Evolutionary conservation across 768 basidiomycete genomes (phyloP), one percentile per base, ranked within the genome.

Genomic region (Amyloporia xantha): DNA sequence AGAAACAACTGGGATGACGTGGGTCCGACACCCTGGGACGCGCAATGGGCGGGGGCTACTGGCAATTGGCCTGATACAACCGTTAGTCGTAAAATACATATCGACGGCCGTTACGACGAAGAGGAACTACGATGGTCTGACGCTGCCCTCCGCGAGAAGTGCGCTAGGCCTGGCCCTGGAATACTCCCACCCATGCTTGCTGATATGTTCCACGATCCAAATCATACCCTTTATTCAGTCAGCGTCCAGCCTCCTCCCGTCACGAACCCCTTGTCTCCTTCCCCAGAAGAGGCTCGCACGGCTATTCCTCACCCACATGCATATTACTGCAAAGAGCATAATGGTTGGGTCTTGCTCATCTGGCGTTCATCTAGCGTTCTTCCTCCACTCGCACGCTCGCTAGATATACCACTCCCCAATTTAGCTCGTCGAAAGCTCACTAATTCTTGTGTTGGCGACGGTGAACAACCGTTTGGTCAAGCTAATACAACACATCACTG

Each of bases 231-330:
- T 23, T 86, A 77, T 65, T 79, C 76, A 7, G 79, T 89, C 26
- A 76, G 68, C 51, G 71, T 67, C 21, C 69, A 72, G 33, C 68
- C 68, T 28, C 51, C 50, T 46, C 47, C 48, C 19, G 5, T 44
- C 44, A 5, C 58, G 57, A 49, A n/a, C 59, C 69, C 45, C 49
- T 50, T 25, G 6, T 61, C 70, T 9, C 84, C 83, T 1, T 71
- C 79, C n/a, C 69, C 74, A 49, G 77, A 80, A 28, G 85, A 89
- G 56, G 69, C 83, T 5, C 76, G 73, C n/a, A 77, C 74, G 13
- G 75, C 87, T 25, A 72, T 87, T 25, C 89, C 90, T 11, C 88
- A 92, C 61, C 82, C 89, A 4, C 79, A 86, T 55, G 87, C 86
- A 12, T 87, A 87, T 62, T 92, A 86, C 60, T 91, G 88, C 59